Conservation (phyloP, 2,329 filamentous ascomycete species). For the Epichloe hybrida region DNA sequence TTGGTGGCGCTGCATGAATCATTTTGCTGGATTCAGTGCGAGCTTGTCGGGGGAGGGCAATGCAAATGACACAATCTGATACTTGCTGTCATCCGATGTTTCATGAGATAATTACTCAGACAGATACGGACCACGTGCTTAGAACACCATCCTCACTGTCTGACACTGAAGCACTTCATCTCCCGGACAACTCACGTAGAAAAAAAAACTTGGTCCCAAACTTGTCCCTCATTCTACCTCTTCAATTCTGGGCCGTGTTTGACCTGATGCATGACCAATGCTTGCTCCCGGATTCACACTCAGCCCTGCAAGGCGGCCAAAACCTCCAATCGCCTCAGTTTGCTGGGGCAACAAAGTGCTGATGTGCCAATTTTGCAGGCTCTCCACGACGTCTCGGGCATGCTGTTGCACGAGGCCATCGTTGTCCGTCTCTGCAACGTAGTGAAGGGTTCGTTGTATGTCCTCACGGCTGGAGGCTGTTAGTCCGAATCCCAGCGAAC, state of each 20-base stretch:
- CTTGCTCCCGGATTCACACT: conserved; percentile 19
- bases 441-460: conserved; percentile 45
- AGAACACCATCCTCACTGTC: no score
- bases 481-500: conserved; percentile 38
- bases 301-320: conserved; percentile 25
- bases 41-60: no score
- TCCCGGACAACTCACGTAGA: background rate
- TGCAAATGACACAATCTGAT: no score
- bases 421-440: conserved; percentile 50
- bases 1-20: no score
- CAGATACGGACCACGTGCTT: no score
- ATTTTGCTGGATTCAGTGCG: no score
- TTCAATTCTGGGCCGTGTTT: conserved; percentile 35
- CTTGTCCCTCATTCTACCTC: conserved; percentile 38
- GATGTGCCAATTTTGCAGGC: conserved; percentile 48
- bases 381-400: conserved; percentile 53
- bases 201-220: background rate
- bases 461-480: conserved; percentile 43
- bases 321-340: conserved; percentile 11
- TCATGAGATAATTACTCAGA: no score
- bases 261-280: conserved; percentile 12
- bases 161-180: background rate
- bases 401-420: conserved; percentile 58
- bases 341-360: conserved; percentile 31
- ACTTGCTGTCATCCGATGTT: no score